Percentiles rank a stretch among this genome's conserved stretches.
These are phyloP conservation scores for Ceratocystis eucalypticola DNA, from an alignment of 2,329 filamentous ascomycete species.

Conservation along the genomic window DNA sequence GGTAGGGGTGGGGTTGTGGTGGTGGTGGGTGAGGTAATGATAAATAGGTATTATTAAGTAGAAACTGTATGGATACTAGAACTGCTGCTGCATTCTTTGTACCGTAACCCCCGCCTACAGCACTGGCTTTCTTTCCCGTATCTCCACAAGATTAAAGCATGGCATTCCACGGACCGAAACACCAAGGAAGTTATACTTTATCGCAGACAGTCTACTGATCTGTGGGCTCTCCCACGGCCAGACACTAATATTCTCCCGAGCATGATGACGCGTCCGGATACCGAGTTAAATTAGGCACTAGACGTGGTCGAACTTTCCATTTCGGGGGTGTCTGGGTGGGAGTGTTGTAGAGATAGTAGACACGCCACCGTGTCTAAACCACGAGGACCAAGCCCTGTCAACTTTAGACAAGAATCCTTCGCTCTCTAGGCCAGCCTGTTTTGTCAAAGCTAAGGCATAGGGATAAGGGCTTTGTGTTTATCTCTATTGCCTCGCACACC, in stretches of 20 bases:
- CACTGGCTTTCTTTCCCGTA: background rate
- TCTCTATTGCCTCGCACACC: too few relatives aligned
- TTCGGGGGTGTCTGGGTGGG: too few relatives aligned
- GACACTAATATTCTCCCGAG: background rate
- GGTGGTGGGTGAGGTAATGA: background rate
- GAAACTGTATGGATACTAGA: background rate
- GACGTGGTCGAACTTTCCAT: background rate
- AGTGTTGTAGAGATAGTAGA: too few relatives aligned
- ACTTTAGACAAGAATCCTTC: too few relatives aligned
- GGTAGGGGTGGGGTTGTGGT: background rate
- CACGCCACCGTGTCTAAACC: too few relatives aligned
- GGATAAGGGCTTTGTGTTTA: background rate
- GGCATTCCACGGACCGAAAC: background rate
- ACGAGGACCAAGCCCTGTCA: too few relatives aligned
- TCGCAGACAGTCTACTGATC: background rate
- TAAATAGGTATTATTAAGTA: constrained; percentile 4
- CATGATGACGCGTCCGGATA: background rate
- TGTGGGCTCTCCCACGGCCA: too few relatives aligned
- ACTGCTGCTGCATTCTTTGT: background rate
- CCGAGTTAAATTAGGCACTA: background rate
- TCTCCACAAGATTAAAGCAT: background rate
- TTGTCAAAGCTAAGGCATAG: background rate
- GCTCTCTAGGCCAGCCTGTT: background rate
- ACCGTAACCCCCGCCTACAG: background rate
- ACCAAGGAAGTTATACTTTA: background rate